phyloP scores from a whole-genome alignment of 148 eudicot genomes.

The Rhododendron williamsianum region DNA sequence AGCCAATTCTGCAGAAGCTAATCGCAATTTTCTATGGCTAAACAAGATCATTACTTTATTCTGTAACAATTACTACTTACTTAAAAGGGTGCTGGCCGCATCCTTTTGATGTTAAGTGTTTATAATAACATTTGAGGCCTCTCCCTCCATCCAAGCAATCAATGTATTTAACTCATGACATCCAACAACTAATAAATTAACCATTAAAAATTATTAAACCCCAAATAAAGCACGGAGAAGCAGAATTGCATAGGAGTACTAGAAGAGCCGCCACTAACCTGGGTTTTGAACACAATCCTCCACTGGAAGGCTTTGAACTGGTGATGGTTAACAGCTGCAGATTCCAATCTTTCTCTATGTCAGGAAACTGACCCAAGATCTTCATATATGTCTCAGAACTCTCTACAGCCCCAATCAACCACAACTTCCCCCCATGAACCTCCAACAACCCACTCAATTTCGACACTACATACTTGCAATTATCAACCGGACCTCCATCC shows the following conservation, averaged over 20 bases:
- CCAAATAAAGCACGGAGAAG: not conserved
- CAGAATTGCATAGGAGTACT: not conserved
- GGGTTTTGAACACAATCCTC: constrained; percentile 40
- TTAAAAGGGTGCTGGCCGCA: not conserved
- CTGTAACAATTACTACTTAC: not conserved
- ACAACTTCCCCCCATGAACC: constrained; percentile 36
- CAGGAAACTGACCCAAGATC: constrained; percentile 44
- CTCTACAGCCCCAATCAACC: constrained; percentile 48
- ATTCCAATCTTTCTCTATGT: constrained; percentile 61
- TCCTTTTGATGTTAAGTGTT: not conserved
- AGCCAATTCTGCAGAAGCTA: not conserved
- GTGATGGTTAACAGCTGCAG: constrained; percentile 59
- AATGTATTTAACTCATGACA: not conserved
- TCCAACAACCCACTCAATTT: constrained; percentile 38
- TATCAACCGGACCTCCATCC: constrained; percentile 10
- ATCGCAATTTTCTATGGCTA: not conserved
- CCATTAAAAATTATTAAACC: not conserved
- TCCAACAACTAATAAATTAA: not conserved
- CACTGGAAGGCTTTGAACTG: constrained; percentile 28
- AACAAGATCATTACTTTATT: not conserved
- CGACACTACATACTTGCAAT: constrained; percentile 28
- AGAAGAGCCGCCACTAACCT: constrained; percentile 34
- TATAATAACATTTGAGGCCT: not conserved
- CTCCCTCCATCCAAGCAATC: not conserved
- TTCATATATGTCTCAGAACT: constrained; percentile 43